Evolutionary conservation across 2,329 filamentous ascomycete species (phyloP).

Genomic region (Metarhizium guizhouense): DNA sequence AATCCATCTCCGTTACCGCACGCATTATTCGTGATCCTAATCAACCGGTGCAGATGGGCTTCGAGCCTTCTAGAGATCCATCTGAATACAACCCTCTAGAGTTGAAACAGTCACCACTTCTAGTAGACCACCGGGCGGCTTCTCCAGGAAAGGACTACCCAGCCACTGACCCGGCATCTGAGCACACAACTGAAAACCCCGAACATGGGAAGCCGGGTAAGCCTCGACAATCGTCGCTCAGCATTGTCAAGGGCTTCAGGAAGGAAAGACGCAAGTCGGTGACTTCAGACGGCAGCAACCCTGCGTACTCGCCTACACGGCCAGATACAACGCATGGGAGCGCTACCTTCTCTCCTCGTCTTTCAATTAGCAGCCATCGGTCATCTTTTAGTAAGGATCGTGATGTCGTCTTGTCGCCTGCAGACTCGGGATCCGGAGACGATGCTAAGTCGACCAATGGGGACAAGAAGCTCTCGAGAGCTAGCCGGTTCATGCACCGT

Average conservation of each 20-base stretch:
- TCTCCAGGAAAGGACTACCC: conserved; percentile 17
- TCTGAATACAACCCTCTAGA: conserved; percentile 40
- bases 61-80: conserved; percentile 31
- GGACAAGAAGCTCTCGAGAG: conserved; percentile 41
- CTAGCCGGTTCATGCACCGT: conserved; percentile 50
- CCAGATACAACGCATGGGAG: conserved; percentile 38
- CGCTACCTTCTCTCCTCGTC: conserved; percentile 41
- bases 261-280: conserved; percentile 48
- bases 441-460: conserved; percentile 32
- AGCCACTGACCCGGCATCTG: conserved; percentile 28
- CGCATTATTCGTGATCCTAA: conserved; percentile 64
- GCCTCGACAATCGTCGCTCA: conserved; percentile 48
- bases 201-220: conserved; percentile 27
- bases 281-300: conserved; percentile 25
- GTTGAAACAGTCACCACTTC: conserved; percentile 49
- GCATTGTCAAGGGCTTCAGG: conserved; percentile 51
- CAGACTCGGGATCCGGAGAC: conserved; percentile 36
- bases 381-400: conserved; percentile 42
- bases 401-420: conserved; percentile 28
- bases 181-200: conserved; percentile 24
- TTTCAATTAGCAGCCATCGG: conserved; percentile 54
- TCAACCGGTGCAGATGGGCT: conserved; percentile 29
- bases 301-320: conserved; percentile 36
- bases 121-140: conserved; percentile 45
- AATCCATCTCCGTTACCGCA: conserved; percentile 83